A percentile compares a stretch with the other conserved stretches of the same genome.
Conservation (phyloP, 1,139 yeast genomes). For the Zhuliangozyma parablackwelliae region DNA sequence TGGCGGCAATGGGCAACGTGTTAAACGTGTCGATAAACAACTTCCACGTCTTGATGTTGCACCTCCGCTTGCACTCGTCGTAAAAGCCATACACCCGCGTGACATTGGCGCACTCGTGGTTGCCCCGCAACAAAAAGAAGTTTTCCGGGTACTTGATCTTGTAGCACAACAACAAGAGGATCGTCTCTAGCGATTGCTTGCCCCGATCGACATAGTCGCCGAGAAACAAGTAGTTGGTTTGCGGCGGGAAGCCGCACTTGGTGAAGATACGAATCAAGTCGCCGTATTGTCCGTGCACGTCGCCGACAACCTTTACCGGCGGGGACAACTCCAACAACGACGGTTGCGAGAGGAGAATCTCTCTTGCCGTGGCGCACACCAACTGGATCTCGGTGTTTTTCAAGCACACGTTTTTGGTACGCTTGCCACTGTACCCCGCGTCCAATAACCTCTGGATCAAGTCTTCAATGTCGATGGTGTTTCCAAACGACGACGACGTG, state of each 20-base stretch:
- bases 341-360: constrained; percentile 85
- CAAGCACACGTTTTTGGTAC: constrained; percentile 83
- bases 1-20: constrained; percentile 90
- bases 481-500: constrained; percentile 9
- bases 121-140: constrained; percentile 86
- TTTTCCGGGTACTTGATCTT: constrained; percentile 96
- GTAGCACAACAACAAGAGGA: constrained; percentile 76
- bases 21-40: constrained; percentile 90
- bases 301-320: constrained; percentile 96
- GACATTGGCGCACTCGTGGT: constrained; percentile 95
- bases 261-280: constrained; percentile 88
- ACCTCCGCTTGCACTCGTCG: constrained; percentile 93
- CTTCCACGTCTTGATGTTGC: constrained; percentile 92
- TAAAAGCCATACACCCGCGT: constrained; percentile 95
- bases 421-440: constrained; percentile 92
- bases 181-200: constrained; percentile 89
- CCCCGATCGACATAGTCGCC: constrained; percentile 99
- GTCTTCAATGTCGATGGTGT: constrained; percentile 73
- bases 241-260: constrained; percentile 98
- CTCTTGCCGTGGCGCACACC: constrained; percentile 83
- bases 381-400: constrained; percentile 83
- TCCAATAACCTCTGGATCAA: constrained; percentile 84
- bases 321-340: constrained; percentile 83
- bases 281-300: constrained; percentile 94
- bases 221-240: constrained; percentile 81